Evolutionary conservation across 805 yeast species (phyloP).

Genomic region (Nakazawaea siamensis): DNA sequence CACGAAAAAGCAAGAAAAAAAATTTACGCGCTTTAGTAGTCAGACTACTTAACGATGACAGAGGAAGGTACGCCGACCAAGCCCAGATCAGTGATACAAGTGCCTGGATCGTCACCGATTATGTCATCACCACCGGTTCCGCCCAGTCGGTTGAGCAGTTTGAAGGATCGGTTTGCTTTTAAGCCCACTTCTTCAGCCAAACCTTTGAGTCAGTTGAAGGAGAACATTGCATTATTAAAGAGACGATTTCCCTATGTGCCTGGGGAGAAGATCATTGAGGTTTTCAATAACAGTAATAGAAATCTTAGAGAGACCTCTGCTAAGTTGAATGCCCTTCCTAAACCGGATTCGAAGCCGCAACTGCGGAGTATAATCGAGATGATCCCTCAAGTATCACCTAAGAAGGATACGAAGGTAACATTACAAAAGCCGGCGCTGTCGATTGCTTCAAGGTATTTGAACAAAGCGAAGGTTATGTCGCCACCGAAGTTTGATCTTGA

Average conservation of each 20-base stretch:
- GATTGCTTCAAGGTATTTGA: slow-evolving; percentile 9
- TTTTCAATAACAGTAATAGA: slow-evolving; percentile 21
- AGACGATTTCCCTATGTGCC: slow-evolving; percentile 24
- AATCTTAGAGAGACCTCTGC: slow-evolving; percentile 23
- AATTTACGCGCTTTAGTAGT: too few species aligned
- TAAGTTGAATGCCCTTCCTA: slow-evolving; percentile 18
- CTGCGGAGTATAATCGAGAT: background rate
- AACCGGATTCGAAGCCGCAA: slow-evolving; percentile 4
- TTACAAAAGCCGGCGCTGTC: slow-evolving; percentile 8
- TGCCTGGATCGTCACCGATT: slow-evolving; percentile 42
- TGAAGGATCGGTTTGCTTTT: slow-evolving; percentile 36
- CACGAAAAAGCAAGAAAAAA: too few species aligned
- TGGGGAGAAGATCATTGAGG: slow-evolving; percentile 21
- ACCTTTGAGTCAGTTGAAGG: slow-evolving; percentile 12
- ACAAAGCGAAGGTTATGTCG: background rate
- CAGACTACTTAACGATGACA: too few species aligned
- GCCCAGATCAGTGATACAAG: slow-evolving; percentile 29
- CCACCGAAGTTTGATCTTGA: background rate
- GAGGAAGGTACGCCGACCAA: slow-evolving; percentile 16
- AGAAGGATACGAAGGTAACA: slow-evolving; percentile 6
- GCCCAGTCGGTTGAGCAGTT: slow-evolving; percentile 19
- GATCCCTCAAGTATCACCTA: background rate
- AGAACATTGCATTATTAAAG: slow-evolving; percentile 21
- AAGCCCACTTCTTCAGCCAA: slow-evolving; percentile 10
- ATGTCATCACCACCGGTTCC: slow-evolving; percentile 17